Base-by-base conservation (phyloP, 139 green algal genomes). In the Coelastrella sp. region DNA sequence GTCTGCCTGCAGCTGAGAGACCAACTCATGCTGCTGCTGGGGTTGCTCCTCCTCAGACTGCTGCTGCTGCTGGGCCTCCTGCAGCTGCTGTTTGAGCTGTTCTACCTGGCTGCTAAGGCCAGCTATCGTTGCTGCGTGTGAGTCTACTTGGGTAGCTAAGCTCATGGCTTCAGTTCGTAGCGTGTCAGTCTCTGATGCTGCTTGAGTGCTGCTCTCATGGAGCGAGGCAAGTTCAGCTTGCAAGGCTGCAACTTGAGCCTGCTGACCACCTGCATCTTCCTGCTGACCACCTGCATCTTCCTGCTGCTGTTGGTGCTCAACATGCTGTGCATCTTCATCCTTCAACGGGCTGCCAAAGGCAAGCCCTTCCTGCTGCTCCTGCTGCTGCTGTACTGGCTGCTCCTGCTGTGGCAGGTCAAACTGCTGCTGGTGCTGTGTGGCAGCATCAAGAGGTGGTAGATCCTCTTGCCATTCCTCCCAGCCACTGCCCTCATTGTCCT, bases 251-350 rank as follows among this genome's bases (percentile, higher is more conserved):
- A 80, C 56, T 5, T 60, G 83, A 47, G 60, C 23, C 66, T 88
- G 68, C 20, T 80, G 16, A 76, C 6, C 68, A 76, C 16, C 13
- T 6, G n/a, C 78, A 84, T 13, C 56, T 4, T 22, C 5, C 60
- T 59, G 16, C 60, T 77, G 61, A 20, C 8, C 80, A 8, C 0
- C 14, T 32, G 65, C 82, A 79, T 54, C 74, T 8, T 76, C 66
- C 83, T 80, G 83, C 83, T 88, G 83, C 20, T 80, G 84, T 64
- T 81, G 84, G 47, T 80, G 83, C 65, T 88, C 7, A 32, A 54
- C 56, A 23, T 74, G 47, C n/a, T n/a, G n/a, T n/a, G n/a, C n/a
- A n/a, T n/a, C n/a, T n/a, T n/a, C n/a, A n/a, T n/a, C n/a, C 6
- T 22, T 60, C 19, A 66, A 54, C 65, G 77, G 77, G 11, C 81